Percentiles rank a stretch among this genome's conserved stretches.
Evolutionary conservation across 2,329 filamentous ascomycete species (phyloP).

Genomic region (Nothophaeocryptopus gaeumannii): DNA sequence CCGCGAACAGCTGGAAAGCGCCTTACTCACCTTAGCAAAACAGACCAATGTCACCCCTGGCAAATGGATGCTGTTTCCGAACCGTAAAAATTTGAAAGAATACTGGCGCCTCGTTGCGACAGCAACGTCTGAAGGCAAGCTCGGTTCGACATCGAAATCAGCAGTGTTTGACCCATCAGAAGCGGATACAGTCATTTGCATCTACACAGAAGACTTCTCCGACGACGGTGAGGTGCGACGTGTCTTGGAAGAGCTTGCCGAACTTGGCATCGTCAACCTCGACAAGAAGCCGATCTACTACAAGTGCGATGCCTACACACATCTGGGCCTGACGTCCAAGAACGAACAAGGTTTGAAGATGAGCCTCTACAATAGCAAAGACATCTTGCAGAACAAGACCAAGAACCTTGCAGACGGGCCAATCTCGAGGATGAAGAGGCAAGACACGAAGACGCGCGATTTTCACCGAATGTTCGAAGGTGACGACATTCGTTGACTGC

Average conservation of each 20-base stretch:
- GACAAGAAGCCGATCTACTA: slow-evolving; percentile 64
- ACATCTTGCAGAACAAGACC: slow-evolving; percentile 25
- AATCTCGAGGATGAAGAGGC: slow-evolving; percentile 18
- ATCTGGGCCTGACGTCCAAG: slow-evolving; percentile 40
- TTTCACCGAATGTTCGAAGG: slow-evolving; percentile 7
- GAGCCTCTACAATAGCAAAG: slow-evolving; percentile 44
- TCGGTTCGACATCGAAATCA: slow-evolving; percentile 73
- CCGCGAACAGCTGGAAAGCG: slow-evolving; percentile 45
- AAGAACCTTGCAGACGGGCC: slow-evolving; percentile 19
- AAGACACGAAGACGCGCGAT: slow-evolving; percentile 8
- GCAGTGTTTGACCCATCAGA: slow-evolving; percentile 50
- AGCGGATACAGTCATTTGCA: slow-evolving; percentile 59
- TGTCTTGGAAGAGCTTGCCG: slow-evolving; percentile 59
- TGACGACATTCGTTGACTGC: slow-evolving; percentile 7
- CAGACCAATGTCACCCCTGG: slow-evolving; percentile 59
- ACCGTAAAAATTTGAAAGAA: slow-evolving; percentile 54
- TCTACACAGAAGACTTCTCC: slow-evolving; percentile 74
- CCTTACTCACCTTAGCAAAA: slow-evolving; percentile 62
- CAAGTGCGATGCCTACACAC: slow-evolving; percentile 63
- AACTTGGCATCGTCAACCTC: slow-evolving; percentile 57
- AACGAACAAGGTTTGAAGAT: slow-evolving; percentile 44
- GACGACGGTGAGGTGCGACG: slow-evolving; percentile 66
- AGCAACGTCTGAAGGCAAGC: slow-evolving; percentile 64
- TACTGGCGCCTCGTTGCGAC: slow-evolving; percentile 66
- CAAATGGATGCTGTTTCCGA: slow-evolving; percentile 77